A percentile compares a stretch with the other conserved stretches of the same genome.
Conservation (phyloP, 2,329 filamentous ascomycete genomes). For the Ophiostoma novo-ulmi region DNA sequence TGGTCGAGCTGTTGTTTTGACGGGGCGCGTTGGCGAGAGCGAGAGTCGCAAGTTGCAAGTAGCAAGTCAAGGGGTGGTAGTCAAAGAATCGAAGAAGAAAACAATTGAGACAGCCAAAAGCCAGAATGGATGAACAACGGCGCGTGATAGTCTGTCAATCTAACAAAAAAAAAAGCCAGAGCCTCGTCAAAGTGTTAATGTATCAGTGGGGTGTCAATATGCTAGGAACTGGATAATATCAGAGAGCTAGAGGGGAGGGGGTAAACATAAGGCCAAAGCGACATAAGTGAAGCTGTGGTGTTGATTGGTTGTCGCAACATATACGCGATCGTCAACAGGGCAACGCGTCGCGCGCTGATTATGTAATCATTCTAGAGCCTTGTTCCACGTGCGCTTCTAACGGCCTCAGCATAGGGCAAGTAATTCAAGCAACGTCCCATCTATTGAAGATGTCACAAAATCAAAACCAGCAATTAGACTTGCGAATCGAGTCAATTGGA, state of each 20-base stretch:
- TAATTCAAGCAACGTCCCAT: too few relatives aligned
- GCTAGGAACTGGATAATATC: constrained; percentile 7
- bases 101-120: neutral
- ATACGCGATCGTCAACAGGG: constrained; percentile 21
- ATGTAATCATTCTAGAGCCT: neutral
- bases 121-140: neutral
- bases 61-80: neutral
- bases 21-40: neutral
- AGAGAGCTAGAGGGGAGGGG: neutral
- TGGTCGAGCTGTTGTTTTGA: neutral
- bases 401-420: neutral
- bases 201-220: constrained; percentile 8
- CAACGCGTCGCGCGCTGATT: constrained; percentile 20
- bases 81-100: neutral
- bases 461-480: too few relatives aligned
- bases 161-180: neutral
- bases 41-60: neutral
- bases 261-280: neutral
- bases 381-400: neutral
- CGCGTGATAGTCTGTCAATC: constrained; percentile 1
- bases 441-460: too few relatives aligned
- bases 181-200: constrained; percentile 2
- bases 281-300: constrained; percentile 5
- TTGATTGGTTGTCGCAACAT: constrained; percentile 18
- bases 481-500: too few relatives aligned